These are phyloP conservation scores for Yarrowia divulgata DNA, from an alignment of 805 yeast genomes.

Conservation along the genomic window DNA sequence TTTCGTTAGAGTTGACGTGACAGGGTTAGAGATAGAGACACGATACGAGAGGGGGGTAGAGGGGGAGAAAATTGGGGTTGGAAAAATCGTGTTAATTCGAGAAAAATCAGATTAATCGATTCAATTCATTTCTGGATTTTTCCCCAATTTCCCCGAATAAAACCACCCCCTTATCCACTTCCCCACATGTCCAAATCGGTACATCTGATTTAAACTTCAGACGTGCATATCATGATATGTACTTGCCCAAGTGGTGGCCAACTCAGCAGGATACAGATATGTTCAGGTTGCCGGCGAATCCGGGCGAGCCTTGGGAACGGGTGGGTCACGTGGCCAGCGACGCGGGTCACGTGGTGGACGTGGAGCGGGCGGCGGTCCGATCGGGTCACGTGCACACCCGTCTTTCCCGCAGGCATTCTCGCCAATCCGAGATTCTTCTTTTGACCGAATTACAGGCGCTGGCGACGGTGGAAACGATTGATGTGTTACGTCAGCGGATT, in stretches of 20 bases:
- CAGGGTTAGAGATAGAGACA: too few species aligned
- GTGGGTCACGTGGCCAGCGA: neutral
- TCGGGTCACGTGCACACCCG: neutral
- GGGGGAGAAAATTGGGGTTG: too few species aligned
- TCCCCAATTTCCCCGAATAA: neutral
- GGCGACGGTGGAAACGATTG: constrained; percentile 3
- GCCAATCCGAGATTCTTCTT: neutral
- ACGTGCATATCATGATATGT: neutral
- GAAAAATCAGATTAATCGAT: neutral
- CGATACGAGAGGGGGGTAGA: too few species aligned
- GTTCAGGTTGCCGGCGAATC: constrained; percentile 32
- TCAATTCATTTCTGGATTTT: neutral
- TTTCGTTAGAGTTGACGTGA: too few species aligned
- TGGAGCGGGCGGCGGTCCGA: neutral
- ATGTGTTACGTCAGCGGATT: constrained; percentile 11
- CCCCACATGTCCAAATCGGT: neutral
- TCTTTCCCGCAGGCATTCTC: neutral
- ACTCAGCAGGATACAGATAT: constrained; percentile 16
- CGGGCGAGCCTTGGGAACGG: constrained; percentile 5
- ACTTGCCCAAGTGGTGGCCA: neutral
- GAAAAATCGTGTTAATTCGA: too few species aligned
- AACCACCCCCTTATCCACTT: neutral
- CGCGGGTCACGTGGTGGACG: neutral
- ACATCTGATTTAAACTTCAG: neutral
- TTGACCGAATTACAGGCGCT: constrained; percentile 18